Evolutionary conservation across 768 basidiomycete species (phyloP).

Genomic region (Boletus reticuloceps): DNA sequence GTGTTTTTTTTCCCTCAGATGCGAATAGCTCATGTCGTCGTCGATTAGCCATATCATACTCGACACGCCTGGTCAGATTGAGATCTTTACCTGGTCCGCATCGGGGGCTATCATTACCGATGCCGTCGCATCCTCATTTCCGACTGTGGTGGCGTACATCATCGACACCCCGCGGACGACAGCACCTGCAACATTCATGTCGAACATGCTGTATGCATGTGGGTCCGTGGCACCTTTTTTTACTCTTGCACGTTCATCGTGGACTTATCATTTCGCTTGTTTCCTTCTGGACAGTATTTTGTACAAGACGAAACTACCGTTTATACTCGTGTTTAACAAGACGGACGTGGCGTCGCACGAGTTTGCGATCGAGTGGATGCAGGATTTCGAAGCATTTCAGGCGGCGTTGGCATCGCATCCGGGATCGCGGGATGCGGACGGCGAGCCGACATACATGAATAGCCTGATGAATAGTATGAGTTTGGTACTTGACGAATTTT

Average conservation of each 20-base stretch:
- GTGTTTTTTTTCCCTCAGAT: constrained; percentile 26
- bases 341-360: constrained; percentile 88
- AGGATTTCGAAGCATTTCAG: constrained; percentile 95
- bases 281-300: constrained; percentile 60
- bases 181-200: constrained; percentile 98
- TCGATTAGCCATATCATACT: constrained; percentile 80
- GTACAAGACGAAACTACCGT: constrained; percentile 97
- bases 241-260: not conserved
- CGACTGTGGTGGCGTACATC: constrained; percentile 93
- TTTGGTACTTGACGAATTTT: constrained; percentile 96
- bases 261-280: not conserved
- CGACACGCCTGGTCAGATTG: constrained; percentile 98
- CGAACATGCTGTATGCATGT: constrained; percentile 99
- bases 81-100: constrained; percentile 99
- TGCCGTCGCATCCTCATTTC: constrained; percentile 88
- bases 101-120: constrained; percentile 99
- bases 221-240: constrained; percentile 46
- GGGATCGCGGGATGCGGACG: constrained; percentile 70
- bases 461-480: constrained; percentile 99
- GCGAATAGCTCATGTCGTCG: not conserved
- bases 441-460: constrained; percentile 97
- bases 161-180: constrained; percentile 96
- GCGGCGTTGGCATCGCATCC: constrained; percentile 72
- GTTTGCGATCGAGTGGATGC: constrained; percentile 98
- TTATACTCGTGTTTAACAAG: constrained; percentile 98